Percentiles rank a stretch among this genome's conserved stretches.
phyloP scores from a whole-genome alignment of 1,284 basidiomycete species.

The Thelephora terrestris region DNA sequence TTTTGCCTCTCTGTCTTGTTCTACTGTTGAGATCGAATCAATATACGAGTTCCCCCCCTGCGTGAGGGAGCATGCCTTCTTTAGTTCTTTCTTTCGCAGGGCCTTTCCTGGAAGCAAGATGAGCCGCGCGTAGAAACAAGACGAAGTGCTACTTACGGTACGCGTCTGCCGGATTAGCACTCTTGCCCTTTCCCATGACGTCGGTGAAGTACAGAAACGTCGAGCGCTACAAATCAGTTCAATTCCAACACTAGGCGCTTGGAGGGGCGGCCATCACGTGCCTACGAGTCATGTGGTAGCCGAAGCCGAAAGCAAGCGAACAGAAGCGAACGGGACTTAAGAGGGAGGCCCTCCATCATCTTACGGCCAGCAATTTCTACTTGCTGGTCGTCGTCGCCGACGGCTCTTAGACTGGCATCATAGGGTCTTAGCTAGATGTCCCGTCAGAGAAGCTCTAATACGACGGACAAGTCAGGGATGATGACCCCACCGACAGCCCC shows the following conservation, averaged over 20 bases:
- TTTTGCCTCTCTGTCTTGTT: conserved; percentile 78
- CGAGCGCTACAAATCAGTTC: too few species aligned
- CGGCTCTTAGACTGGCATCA: not conserved
- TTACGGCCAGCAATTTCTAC: conserved; percentile 9
- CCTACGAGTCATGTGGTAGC: conserved; percentile 2
- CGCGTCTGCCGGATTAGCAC: conserved; percentile 77
- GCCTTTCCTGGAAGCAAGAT: conserved; percentile 58
- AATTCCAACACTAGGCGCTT: not conserved
- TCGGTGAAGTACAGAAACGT: not conserved
- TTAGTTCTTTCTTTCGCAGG: conserved; percentile 80
- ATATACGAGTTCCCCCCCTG: not conserved
- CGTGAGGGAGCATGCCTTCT: conserved; percentile 52
- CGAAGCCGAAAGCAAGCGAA: conserved; percentile 4
- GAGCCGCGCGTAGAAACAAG: conserved; percentile 1
- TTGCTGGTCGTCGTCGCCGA: conserved; percentile 3
- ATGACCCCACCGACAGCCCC: conserved; percentile 23
- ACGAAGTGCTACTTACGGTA: conserved; percentile 41
- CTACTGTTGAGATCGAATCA: conserved; percentile 39
- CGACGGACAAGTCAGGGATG: not conserved
- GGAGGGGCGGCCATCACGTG: not conserved
- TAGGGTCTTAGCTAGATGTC: not conserved
- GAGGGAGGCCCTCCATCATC: not conserved
- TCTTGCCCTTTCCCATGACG: conserved; percentile 75
- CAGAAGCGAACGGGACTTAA: not conserved
- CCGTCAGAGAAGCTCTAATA: not conserved